A percentile compares a stretch with the other conserved stretches of the same genome.
phyloP scores from a whole-genome alignment of 2,329 filamentous ascomycete species.

The Trichoderma sp. region DNA sequence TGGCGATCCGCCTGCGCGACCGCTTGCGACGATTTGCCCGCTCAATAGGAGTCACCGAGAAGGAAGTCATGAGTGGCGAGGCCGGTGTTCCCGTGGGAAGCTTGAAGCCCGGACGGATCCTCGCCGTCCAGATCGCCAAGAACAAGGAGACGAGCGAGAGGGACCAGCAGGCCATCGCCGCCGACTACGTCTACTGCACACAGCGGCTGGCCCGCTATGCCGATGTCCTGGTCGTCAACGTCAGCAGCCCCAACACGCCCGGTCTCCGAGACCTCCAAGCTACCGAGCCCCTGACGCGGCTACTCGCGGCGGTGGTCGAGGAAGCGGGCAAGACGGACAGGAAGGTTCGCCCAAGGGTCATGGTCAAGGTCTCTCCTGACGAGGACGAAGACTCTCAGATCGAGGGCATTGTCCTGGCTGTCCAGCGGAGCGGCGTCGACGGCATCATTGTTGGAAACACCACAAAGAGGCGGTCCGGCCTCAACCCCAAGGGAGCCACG shows the following conservation, averaged over 20 bases:
- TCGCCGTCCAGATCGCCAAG: conserved; percentile 94
- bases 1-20: conserved; percentile 77
- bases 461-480: conserved; percentile 76
- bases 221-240: conserved; percentile 96
- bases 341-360: conserved; percentile 69
- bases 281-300: conserved; percentile 75
- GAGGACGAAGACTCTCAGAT: conserved; percentile 86
- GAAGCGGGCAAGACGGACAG: conserved; percentile 71
- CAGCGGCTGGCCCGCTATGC: conserved; percentile 81
- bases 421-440: conserved; percentile 82
- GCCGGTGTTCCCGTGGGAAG: conserved; percentile 82
- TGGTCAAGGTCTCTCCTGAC: conserved; percentile 98
- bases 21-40: conserved; percentile 78
- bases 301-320: conserved; percentile 79
- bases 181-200: conserved; percentile 89
- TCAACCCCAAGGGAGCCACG: conserved; percentile 67
- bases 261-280: conserved; percentile 86
- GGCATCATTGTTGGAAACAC: conserved; percentile 98
- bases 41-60: conserved; percentile 68
- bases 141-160: conserved; percentile 88
- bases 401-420: conserved; percentile 82
- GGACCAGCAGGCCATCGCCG: conserved; percentile 78
- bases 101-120: conserved; percentile 70
- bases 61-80: conserved; percentile 73
- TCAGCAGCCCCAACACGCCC: conserved; percentile 94